These are phyloP conservation scores for Scolecobasidium constrictum DNA, from an alignment of 2,329 filamentous ascomycete genomes.

Conservation along the genomic window DNA sequence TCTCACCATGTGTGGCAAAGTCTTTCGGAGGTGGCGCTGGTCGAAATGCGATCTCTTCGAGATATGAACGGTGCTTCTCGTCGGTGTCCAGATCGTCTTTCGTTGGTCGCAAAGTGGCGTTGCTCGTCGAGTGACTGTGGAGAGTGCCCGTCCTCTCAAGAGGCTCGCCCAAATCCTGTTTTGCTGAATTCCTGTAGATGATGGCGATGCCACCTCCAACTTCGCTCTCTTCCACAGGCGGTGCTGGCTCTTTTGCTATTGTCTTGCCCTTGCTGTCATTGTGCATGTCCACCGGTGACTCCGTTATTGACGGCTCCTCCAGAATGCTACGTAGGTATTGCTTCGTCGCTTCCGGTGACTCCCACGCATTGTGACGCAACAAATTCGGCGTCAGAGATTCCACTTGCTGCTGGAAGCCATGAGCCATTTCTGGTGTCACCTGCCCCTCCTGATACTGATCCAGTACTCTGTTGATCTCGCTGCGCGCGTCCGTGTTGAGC, in stretches of 20 bases:
- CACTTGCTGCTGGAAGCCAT: slow-evolving; percentile 27
- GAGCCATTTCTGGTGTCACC: slow-evolving; percentile 29
- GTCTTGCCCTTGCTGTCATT: background rate
- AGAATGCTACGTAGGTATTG: slow-evolving; percentile 42
- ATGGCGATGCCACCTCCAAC: slow-evolving; percentile 7
- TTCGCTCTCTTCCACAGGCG: slow-evolving; percentile 2
- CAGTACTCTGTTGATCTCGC: slow-evolving; percentile 29
- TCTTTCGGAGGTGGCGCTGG: slow-evolving; percentile 34
- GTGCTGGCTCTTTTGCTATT: background rate
- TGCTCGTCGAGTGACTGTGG: slow-evolving; percentile 6
- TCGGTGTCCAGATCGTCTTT: slow-evolving; percentile 1
- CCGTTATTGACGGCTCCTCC: slow-evolving; percentile 12
- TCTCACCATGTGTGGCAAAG: slow-evolving; percentile 1
- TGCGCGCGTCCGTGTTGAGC: slow-evolving; percentile 31
- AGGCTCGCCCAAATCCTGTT: background rate
- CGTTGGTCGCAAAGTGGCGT: slow-evolving; percentile 5
- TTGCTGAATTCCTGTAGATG: slow-evolving; percentile 4
- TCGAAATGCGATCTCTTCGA: slow-evolving; percentile 20
- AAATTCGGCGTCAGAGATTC: slow-evolving; percentile 40
- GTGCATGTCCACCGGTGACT: background rate
- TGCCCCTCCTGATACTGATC: slow-evolving; percentile 26
- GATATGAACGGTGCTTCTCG: slow-evolving; percentile 1
- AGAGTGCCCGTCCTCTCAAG: background rate
- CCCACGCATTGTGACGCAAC: slow-evolving; percentile 42
- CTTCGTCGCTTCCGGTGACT: slow-evolving; percentile 42